Evolutionary conservation across 2,329 filamentous ascomycete genomes (phyloP), one percentile per base, ranked within the genome.

Genomic region (Cercospora canescens): DNA sequence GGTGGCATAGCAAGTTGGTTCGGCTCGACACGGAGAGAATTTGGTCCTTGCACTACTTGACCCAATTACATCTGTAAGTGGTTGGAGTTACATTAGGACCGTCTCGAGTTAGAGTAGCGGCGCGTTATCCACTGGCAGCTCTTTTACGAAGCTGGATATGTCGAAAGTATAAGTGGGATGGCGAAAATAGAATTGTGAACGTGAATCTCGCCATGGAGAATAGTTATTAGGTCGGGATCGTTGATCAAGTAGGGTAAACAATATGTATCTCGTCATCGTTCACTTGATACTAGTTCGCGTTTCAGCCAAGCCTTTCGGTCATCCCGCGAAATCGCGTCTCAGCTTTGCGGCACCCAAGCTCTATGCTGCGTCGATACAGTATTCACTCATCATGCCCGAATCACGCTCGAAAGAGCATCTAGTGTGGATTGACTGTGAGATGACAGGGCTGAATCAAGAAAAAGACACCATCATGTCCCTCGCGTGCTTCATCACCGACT

Each of bases 391-490:
- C 56, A 81, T 81, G 79, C 78, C 77, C 2, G 79, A 80, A 69
- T 80, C 80, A 67, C 76, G 78, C 50, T 90, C 88, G 24, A 83
- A 79, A 59, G 88, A 89, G 70, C 90, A 91, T 8, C 80, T 96
- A 39, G 91, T 96, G 69, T 96, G 93, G 92, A 94, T 96, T 70
- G 93, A 96, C 80, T 91, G 88, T 75, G 88, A 91, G 93, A 99
- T 99, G 95, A 98, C 93, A 34, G 93, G 93, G 24, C 86, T 96
- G 7, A 85, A 97, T 54, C 52, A 64, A 7, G 62, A 64, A 14
- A 68, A 60, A n/a, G 70, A 72, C 65, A 70, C 60, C 32, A 72
- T 72, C 48, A 68, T 71, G 69, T 70, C 67, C 3, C 60, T 70
- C 24, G 69, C 68, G 34, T 70, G 68, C 65, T 69, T 67, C 63